Base-by-base conservation (phyloP, 2,329 filamentous ascomycete genomes). In the Microthyrium microscopicum region DNA sequence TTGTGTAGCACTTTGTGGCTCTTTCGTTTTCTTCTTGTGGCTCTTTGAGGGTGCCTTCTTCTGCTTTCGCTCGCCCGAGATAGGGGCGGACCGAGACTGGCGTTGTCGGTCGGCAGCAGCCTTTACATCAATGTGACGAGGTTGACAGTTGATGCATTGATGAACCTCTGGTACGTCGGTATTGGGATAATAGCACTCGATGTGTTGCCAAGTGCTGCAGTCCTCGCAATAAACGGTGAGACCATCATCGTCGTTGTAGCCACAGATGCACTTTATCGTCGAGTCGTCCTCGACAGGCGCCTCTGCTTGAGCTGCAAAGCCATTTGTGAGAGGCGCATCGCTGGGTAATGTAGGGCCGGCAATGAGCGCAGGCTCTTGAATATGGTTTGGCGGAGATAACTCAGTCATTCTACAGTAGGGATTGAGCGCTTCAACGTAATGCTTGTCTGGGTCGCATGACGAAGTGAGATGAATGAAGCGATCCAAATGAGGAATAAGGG, bases 161-260 rank as follows among this genome's bases (percentile, higher is more conserved):
- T 98, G 87, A 36, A 80, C 66, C 47, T 62, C 77, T 56, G 54
- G 85, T 58, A 59, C 79, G 67, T 64, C 80, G 66, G 54, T 74
- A 37, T 54, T 68, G 51, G 72, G 69, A 53, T 95, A 95, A 59
- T 92, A 95, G 59, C 89, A 98, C 52, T 84, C 77, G 47, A 93
- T 92, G 57, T 98, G 89, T 58, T 98, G 89, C 89, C 89, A 98
- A 31, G 84, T 89, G 53, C 93, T 81, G 65, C 89, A 98, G 38
- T 68, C 72, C 53, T 95, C 89, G 66, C 89, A 98, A 57, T 85
- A 83, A 41, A 98, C 91, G 39, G 89, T 98, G 57, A 82, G 87
- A 57, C 89, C 89, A 64, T 98, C 89, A 65, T 98, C 89, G 62
- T 92, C 84, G 54, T 73, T 64, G 57, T 79, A 94, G 54, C 75